Conservation (phyloP, 2,329 filamentous ascomycete genomes). For the Nannizzia gypsea region DNA sequence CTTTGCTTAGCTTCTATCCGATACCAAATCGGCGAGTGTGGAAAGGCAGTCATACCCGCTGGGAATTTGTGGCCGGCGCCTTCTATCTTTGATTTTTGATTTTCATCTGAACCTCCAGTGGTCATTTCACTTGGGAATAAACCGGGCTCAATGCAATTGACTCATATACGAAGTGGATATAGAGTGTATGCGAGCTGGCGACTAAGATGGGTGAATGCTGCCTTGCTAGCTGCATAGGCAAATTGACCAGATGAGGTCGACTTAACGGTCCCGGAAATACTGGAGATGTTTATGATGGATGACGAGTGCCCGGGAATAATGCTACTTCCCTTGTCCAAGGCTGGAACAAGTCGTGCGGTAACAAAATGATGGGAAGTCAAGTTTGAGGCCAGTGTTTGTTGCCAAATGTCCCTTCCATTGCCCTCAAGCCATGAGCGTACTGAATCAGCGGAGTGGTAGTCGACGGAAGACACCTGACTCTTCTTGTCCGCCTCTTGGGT, state of each 20-base stretch:
- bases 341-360: conserved; percentile 43
- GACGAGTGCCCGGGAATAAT: conserved; percentile 39
- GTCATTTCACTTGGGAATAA: conserved; percentile 51
- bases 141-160: conserved; percentile 48
- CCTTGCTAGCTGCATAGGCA: conserved; percentile 42
- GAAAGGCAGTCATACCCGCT: conserved; percentile 22
- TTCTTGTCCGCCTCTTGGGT: conserved; percentile 42
- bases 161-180: conserved; percentile 43
- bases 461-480: conserved; percentile 25
- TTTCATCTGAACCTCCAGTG: conserved; percentile 38
- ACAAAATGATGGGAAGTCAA: conserved; percentile 37
- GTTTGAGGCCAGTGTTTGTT: conserved; percentile 1
- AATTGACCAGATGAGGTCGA: conserved; percentile 41
- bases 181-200: conserved; percentile 45
- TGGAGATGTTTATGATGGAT: conserved; percentile 43
- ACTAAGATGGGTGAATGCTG: conserved; percentile 41
- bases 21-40: not conserved
- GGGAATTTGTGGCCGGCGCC: conserved; percentile 39
- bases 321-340: conserved; percentile 39
- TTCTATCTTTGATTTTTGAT: conserved; percentile 46
- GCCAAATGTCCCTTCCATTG: conserved; percentile 5
- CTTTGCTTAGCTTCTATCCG: not conserved
- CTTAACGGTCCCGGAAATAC: conserved; percentile 43
- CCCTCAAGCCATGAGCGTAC: conserved; percentile 10
- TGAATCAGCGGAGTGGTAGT: conserved; percentile 12